These are phyloP conservation scores for Aspergillus chevalieri DNA, from an alignment of 2,329 filamentous ascomycete species.

Conservation along the genomic window DNA sequence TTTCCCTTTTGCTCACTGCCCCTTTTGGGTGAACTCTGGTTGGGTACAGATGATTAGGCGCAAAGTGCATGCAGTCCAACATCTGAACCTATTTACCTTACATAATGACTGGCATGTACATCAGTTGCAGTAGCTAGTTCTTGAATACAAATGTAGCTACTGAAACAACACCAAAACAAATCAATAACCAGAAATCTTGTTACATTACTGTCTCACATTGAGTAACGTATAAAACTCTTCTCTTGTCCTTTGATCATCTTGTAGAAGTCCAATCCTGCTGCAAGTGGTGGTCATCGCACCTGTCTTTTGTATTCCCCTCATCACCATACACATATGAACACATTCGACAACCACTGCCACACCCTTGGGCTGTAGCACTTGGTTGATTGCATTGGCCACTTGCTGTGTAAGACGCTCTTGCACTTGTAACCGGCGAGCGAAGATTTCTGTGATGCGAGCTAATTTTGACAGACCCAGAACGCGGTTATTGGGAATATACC, in stretches of 20 bases:
- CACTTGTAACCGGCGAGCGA: conserved; percentile 79
- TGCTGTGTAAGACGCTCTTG: conserved; percentile 91
- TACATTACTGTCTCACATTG: not conserved
- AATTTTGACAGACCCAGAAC: conserved; percentile 91
- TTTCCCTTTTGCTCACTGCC: no score
- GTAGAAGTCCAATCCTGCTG: conserved; percentile 48
- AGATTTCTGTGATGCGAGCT: conserved; percentile 90
- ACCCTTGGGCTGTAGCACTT: conserved; percentile 81
- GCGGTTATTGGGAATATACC: conserved; percentile 80
- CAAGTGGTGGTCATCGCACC: conserved; percentile 77
- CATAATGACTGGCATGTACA: no score
- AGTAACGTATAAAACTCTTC: not conserved
- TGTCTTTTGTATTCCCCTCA: conserved; percentile 88
- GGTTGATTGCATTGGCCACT: conserved; percentile 84
- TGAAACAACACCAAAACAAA: not conserved
- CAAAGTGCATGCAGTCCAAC: no score
- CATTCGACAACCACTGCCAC: conserved; percentile 94
- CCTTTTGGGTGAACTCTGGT: no score
- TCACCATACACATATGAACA: conserved; percentile 91
- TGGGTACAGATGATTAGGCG: no score
- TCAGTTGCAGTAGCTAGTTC: not conserved
- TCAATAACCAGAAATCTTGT: not conserved
- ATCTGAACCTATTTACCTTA: no score
- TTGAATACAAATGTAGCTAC: not conserved
- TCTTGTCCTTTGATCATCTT: not conserved